Evolutionary conservation across 805 yeast genomes (phyloP), one percentile per base, ranked within the genome.

Genomic region (Ogataea parapolymorpha): DNA sequence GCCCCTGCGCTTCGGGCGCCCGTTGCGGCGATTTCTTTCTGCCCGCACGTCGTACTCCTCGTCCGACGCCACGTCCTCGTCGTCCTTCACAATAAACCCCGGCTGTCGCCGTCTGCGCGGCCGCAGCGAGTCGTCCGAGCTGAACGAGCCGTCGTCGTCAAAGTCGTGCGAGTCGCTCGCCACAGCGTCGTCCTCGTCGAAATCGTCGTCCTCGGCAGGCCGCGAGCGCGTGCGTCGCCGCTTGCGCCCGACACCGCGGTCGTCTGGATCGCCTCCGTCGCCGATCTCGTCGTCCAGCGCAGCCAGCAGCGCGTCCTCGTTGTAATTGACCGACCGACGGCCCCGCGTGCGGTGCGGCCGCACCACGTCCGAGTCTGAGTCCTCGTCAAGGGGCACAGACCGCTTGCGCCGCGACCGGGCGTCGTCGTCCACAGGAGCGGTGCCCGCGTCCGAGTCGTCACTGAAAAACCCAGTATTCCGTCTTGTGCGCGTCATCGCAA

Each of bases 241-340:
- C 20, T 39, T 39, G 30, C 37, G 37, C 38, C 28, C 18, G 27
- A 31, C 48, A 20, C 34, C 40, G 41, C 48, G 31, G 34, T 37
- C 40, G 39, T 55, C 47, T 12, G 47, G 49, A 36, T 54, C 54
- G 6, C 42, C 48, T 36, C 41, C 49, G 13, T 43, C 47, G 12
- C 60, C 67, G 10, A 49, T 35, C 24, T 51, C 58, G 20, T 52
- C 62, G 17, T 55, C 57, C 2, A 62, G 32, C 5, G 46, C 57
- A 15, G 51, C 54, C 12, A 57, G 42, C 2, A 46, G 46, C 13
- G 48, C 54, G 39, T 63, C 67, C 42, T 63, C 67, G 35, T 63
- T 63, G 35, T 63, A 63, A 39, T 62, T 63, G 18, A 63, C 57
- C 10, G 53, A 34, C 26, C 51, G 51, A 22, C 59, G 51, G 56